A percentile compares a stretch with the other conserved stretches of the same genome.
These are phyloP conservation scores for Termitomyces sp. DNA, from an alignment of 1,284 basidiomycete genomes.

Conservation along the genomic window DNA sequence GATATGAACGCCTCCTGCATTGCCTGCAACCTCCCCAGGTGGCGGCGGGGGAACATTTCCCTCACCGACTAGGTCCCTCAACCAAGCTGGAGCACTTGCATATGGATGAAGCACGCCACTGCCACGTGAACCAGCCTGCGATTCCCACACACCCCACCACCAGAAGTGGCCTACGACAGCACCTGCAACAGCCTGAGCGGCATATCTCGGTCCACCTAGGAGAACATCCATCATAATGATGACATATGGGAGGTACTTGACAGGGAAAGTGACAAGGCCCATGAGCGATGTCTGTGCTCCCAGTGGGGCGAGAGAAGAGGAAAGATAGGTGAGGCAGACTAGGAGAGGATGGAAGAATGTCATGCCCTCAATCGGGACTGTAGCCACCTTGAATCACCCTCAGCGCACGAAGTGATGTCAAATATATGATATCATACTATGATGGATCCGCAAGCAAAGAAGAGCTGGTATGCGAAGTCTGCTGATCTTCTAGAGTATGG, in stretches of 20 bases:
- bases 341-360: slow-evolving; percentile 67
- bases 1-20: slow-evolving; percentile 33
- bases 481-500: slow-evolving; percentile 56
- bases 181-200: slow-evolving; percentile 59
- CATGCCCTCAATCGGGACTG: slow-evolving; percentile 56
- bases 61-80: slow-evolving; percentile 32
- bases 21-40: slow-evolving; percentile 17
- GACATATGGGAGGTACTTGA: slow-evolving; percentile 72
- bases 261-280: slow-evolving; percentile 67
- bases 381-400: slow-evolving; percentile 38
- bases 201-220: slow-evolving; percentile 54
- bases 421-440: slow-evolving; percentile 41
- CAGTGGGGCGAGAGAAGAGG: slow-evolving; percentile 60
- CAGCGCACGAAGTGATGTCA: neutral
- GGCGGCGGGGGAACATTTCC: slow-evolving; percentile 17
- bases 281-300: slow-evolving; percentile 67
- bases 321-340: slow-evolving; percentile 64
- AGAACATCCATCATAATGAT: slow-evolving; percentile 72
- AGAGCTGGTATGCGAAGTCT: slow-evolving; percentile 73
- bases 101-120: slow-evolving; percentile 26
- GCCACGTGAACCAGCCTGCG: slow-evolving; percentile 28
- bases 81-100: slow-evolving; percentile 32
- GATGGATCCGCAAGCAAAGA: slow-evolving; percentile 50
- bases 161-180: slow-evolving; percentile 73
- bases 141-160: slow-evolving; percentile 67